Percentiles rank a stretch among this genome's conserved stretches.
Conservation (phyloP, 352 stramenopile species). For the Pythium aristosporum region DNA sequence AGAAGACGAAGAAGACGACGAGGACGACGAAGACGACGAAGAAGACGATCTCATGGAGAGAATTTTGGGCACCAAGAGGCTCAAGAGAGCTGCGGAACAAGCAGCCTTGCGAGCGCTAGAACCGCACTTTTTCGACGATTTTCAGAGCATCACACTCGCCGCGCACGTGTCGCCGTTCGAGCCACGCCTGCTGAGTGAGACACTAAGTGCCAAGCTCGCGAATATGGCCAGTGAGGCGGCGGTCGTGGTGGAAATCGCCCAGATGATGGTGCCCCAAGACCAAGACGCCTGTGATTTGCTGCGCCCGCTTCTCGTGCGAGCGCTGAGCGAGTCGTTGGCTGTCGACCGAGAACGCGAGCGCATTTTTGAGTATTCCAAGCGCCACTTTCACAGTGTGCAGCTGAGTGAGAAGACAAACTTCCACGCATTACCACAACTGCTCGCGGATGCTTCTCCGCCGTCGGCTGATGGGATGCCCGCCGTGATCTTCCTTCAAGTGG, state of each 20-base stretch:
- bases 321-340: constrained; percentile 22
- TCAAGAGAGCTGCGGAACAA: constrained; percentile 16
- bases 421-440: constrained; percentile 18
- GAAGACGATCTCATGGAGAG: constrained; percentile 30
- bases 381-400: constrained; percentile 28
- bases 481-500: constrained; percentile 55
- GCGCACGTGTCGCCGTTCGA: constrained; percentile 21
- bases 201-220: constrained; percentile 13
- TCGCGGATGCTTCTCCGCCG: not conserved
- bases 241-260: constrained; percentile 26
- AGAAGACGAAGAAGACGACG: constrained; percentile 20
- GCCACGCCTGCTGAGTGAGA: constrained; percentile 1
- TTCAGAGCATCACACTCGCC: constrained; percentile 10
- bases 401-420: constrained; percentile 39
- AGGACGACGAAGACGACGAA: constrained; percentile 25
- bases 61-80: constrained; percentile 19
- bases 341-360: constrained; percentile 15
- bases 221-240: constrained; percentile 24
- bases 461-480: not conserved
- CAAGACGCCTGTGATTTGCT: constrained; percentile 11
- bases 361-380: constrained; percentile 22
- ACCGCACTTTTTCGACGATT: constrained; percentile 25
- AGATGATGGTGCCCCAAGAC: constrained; percentile 3
- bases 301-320: constrained; percentile 18
- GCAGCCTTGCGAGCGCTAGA: constrained; percentile 12